A percentile compares a stretch with the other conserved stretches of the same genome.
These are phyloP conservation scores for Hanseniaspora mollemarum DNA, from an alignment of 805 yeast genomes.

Conservation along the genomic window DNA sequence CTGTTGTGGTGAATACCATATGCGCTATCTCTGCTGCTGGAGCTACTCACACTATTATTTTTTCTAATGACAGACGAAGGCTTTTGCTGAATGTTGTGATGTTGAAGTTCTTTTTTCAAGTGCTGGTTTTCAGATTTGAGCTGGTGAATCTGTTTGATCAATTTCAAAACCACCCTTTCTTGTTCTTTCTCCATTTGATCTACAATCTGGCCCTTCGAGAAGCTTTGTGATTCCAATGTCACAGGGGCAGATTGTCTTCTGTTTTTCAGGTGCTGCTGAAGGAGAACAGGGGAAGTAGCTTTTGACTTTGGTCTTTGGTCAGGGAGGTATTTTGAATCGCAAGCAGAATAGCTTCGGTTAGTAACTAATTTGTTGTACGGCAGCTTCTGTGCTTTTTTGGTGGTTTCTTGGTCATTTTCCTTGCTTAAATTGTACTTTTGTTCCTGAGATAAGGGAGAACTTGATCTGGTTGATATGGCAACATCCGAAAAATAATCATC, in stretches of 20 bases:
- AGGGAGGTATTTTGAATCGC: neutral
- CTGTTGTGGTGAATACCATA: neutral
- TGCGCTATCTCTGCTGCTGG: neutral
- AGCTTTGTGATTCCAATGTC: neutral
- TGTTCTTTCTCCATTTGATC: constrained; percentile 56
- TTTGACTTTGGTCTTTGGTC: neutral
- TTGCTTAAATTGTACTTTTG: neutral
- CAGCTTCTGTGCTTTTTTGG: neutral
- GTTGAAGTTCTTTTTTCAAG: constrained; percentile 25
- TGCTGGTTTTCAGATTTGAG: constrained; percentile 39
- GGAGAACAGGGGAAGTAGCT: constrained; percentile 1
- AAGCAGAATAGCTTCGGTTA: neutral
- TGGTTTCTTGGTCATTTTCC: neutral
- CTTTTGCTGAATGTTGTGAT: neutral
- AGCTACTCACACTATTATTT: neutral
- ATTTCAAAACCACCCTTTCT: constrained; percentile 46
- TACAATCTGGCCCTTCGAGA: constrained; percentile 36
- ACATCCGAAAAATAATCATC: constrained; percentile 11
- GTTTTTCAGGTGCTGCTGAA: neutral
- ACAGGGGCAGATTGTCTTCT: constrained; percentile 16
- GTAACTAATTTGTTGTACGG: neutral
- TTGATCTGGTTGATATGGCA: constrained; percentile 8
- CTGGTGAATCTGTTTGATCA: constrained; percentile 41
- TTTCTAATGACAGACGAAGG: neutral
- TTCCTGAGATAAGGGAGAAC: constrained; percentile 1